These are phyloP conservation scores for Bacterosira constricta DNA, from an alignment of 108 stramenopile species.

Conservation along the genomic window DNA sequence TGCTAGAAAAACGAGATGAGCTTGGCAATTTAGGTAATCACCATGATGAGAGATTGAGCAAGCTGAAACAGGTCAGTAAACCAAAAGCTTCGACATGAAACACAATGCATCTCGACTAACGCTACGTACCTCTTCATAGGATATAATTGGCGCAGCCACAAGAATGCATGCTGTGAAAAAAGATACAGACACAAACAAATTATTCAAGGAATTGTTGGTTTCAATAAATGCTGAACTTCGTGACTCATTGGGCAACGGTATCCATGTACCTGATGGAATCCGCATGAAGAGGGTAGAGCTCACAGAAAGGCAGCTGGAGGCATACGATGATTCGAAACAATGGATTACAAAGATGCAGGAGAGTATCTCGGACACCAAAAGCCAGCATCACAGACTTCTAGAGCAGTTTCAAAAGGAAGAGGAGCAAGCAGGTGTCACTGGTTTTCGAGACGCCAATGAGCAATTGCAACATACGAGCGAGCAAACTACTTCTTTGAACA, in stretches of 20 bases:
- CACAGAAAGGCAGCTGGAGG: constrained; percentile 4
- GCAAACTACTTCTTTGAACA: constrained; percentile 64
- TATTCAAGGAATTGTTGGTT: constrained; percentile 14
- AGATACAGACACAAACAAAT: background rate
- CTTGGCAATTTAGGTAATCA: constrained; percentile 32
- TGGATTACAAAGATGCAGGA: constrained; percentile 33
- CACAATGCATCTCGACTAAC: background rate
- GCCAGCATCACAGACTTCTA: constrained; percentile 48
- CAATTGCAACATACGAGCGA: constrained; percentile 60
- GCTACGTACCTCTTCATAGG: background rate
- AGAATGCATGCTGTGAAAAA: constrained; percentile 11
- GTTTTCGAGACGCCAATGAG: constrained; percentile 60
- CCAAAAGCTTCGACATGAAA: background rate
- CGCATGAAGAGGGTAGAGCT: background rate
- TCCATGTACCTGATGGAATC: background rate
- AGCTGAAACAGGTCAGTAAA: constrained; percentile 14
- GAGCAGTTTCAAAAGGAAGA: constrained; percentile 69
- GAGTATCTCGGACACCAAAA: constrained; percentile 47
- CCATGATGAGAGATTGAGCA: background rate
- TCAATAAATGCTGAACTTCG: constrained; percentile 10
- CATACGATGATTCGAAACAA: background rate
- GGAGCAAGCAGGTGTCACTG: constrained; percentile 66
- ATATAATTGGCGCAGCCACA: constrained; percentile 16
- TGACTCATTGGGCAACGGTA: background rate
- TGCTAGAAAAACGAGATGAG: constrained; percentile 48